phyloP scores from a whole-genome alignment of 495 filamentous ascomycete genomes.

The Penicillium turbatum region DNA sequence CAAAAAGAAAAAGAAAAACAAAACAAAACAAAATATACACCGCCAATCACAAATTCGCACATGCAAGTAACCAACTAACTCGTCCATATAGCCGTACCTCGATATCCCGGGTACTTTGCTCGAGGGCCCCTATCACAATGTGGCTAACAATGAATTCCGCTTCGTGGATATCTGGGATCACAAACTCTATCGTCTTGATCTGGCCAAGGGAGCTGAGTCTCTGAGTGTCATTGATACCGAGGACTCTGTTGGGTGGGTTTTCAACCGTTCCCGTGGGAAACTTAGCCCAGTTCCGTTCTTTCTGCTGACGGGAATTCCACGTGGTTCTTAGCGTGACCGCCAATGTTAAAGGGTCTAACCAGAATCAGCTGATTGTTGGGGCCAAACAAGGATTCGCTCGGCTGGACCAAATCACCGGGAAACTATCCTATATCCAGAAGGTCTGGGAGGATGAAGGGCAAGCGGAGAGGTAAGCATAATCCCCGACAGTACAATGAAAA shows the following conservation, averaged over 20 bases:
- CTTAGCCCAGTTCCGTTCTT: neutral
- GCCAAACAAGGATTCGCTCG: slow-evolving; percentile 79
- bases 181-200: slow-evolving; percentile 67
- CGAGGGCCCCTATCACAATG: slow-evolving; percentile 80
- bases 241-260: slow-evolving; percentile 53
- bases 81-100: slow-evolving; percentile 61
- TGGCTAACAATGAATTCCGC: slow-evolving; percentile 63
- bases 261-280: neutral
- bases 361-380: slow-evolving; percentile 65
- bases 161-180: slow-evolving; percentile 87
- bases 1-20: neutral
- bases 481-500: neutral
- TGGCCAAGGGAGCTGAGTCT: slow-evolving; percentile 59
- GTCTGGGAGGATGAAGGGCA: slow-evolving; percentile 49
- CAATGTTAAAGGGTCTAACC: slow-evolving; percentile 61
- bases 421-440: slow-evolving; percentile 56
- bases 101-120: slow-evolving; percentile 68
- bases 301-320: slow-evolving; percentile 13
- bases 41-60: slow-evolving; percentile 14
- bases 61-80: slow-evolving; percentile 2
- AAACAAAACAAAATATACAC: slow-evolving; percentile 2
- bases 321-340: slow-evolving; percentile 61
- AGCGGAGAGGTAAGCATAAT: slow-evolving; percentile 42
- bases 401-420: slow-evolving; percentile 62
- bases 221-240: slow-evolving; percentile 64